phyloP scores from a whole-genome alignment of 225 moss, liverwort and hornwort genomes.

The Polytrichum commune region DNA sequence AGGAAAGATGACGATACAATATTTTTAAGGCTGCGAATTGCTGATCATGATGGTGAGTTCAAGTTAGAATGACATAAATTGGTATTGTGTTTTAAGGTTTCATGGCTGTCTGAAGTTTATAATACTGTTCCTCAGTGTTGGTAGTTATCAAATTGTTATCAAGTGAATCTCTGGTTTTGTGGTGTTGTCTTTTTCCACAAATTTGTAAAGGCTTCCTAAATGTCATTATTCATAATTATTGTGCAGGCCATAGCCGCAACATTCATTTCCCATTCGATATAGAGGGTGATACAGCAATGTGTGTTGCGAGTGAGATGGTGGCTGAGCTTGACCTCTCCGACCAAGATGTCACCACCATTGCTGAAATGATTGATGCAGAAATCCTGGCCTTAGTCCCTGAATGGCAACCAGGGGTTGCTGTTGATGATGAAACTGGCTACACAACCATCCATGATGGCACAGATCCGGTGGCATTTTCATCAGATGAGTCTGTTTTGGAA shows the following conservation, averaged over 20 bases:
- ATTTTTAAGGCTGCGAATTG: constrained; percentile 85
- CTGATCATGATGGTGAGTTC: constrained; percentile 67
- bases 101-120: not conserved
- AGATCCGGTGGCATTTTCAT: constrained; percentile 41
- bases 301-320: constrained; percentile 98
- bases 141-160: too few species aligned
- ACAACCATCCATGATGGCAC: constrained; percentile 41
- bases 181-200: not conserved
- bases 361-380: constrained; percentile 97
- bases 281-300: constrained; percentile 87
- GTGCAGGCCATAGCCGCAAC: constrained; percentile 80
- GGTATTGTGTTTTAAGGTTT: not conserved
- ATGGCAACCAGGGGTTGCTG: constrained; percentile 76
- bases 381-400: constrained; percentile 87
- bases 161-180: not conserved
- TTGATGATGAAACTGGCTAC: constrained; percentile 51
- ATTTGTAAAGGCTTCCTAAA: not conserved
- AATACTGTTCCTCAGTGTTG: not conserved
- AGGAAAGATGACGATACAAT: constrained; percentile 85
- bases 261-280: constrained; percentile 97
- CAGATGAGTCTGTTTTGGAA: constrained; percentile 55
- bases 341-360: constrained; percentile 91
- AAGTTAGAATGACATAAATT: not conserved
- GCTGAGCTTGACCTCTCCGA: constrained; percentile 95
- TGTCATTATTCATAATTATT: constrained; percentile 4